Evolutionary conservation across 805 yeast species (phyloP).

Genomic region (Metschnikowia borealis): DNA sequence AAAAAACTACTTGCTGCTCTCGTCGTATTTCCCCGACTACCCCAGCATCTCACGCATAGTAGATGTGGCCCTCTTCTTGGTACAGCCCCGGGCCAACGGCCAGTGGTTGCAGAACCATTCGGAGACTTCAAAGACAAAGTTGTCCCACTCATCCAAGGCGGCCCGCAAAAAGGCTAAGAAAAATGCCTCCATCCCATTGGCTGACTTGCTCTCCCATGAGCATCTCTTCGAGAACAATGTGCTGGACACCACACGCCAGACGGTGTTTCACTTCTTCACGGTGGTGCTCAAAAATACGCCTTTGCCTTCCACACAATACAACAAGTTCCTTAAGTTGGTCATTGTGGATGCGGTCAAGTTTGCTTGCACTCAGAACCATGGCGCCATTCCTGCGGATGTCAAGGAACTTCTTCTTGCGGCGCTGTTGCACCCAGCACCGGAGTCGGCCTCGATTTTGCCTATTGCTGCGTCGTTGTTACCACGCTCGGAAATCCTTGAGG

Average conservation of each 20-base stretch:
- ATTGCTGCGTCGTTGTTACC: conserved; percentile 54
- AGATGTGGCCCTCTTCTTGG: conserved; percentile 48
- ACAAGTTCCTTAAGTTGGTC: conserved; percentile 45
- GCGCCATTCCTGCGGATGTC: conserved; percentile 31
- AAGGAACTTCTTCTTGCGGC: conserved; percentile 42
- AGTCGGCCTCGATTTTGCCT: conserved; percentile 65
- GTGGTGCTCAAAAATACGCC: conserved; percentile 44
- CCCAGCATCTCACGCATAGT: conserved; percentile 52
- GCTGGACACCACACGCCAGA: conserved; percentile 30
- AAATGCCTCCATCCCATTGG: conserved; percentile 45
- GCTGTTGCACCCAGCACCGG: conserved; percentile 67
- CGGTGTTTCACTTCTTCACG: conserved; percentile 46
- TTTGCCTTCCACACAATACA: conserved; percentile 61
- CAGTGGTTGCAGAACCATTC: not conserved
- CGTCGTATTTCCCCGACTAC: conserved; percentile 44
- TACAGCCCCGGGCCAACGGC: conserved; percentile 31
- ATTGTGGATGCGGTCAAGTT: conserved; percentile 33
- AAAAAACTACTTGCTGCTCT: conserved; percentile 27
- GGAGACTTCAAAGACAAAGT: conserved; percentile 5
- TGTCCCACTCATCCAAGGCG: conserved; percentile 12
- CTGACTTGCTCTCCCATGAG: conserved; percentile 67
- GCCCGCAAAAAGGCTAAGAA: conserved; percentile 39
- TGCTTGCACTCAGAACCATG: conserved; percentile 21
- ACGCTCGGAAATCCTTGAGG: conserved; percentile 49
- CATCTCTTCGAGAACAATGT: conserved; percentile 48